Percentiles rank a stretch among this genome's conserved stretches.
These are phyloP conservation scores for Colletotrichum karsti DNA, from an alignment of 2,329 filamentous ascomycete species.

Conservation along the genomic window DNA sequence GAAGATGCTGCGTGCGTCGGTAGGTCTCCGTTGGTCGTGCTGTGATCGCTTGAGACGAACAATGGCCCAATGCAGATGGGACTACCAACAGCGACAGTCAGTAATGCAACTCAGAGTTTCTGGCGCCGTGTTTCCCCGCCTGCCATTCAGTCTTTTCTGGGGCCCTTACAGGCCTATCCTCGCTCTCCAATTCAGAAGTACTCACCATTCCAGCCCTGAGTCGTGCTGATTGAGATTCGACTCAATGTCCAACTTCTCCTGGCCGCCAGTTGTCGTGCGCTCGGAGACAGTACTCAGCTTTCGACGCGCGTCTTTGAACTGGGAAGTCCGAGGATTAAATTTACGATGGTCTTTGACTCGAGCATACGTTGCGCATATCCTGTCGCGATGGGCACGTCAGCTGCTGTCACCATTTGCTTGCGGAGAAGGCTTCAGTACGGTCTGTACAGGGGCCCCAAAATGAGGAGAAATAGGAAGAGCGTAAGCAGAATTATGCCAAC, in stretches of 20 bases:
- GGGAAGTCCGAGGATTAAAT: constrained; percentile 24
- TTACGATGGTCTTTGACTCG: constrained; percentile 22
- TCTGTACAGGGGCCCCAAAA: constrained; percentile 20
- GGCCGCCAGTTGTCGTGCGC: constrained; percentile 22
- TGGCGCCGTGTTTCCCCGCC: not conserved
- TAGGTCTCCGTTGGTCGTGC: not conserved
- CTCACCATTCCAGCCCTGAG: constrained; percentile 15
- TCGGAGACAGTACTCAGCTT: constrained; percentile 41
- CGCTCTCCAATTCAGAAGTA: not conserved
- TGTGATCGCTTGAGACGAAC: constrained; percentile 23
- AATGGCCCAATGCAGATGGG: constrained; percentile 44
- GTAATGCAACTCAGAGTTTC: not conserved
- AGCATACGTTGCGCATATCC: constrained; percentile 6
- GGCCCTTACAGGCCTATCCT: not conserved
- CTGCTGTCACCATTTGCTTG: not conserved
- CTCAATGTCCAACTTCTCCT: constrained; percentile 20
- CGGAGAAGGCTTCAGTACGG: constrained; percentile 10
- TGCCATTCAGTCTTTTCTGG: not conserved
- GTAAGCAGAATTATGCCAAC: constrained; percentile 23
- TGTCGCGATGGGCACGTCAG: not conserved
- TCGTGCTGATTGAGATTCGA: constrained; percentile 7
- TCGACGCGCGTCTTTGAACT: constrained; percentile 33
- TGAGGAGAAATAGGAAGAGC: constrained; percentile 16
- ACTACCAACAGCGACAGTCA: constrained; percentile 27
- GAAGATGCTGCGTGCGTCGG: not conserved